A percentile compares a stretch with the other conserved stretches of the same genome.
Evolutionary conservation across 768 basidiomycete genomes (phyloP).

Genomic region (Hydnum rufescens): DNA sequence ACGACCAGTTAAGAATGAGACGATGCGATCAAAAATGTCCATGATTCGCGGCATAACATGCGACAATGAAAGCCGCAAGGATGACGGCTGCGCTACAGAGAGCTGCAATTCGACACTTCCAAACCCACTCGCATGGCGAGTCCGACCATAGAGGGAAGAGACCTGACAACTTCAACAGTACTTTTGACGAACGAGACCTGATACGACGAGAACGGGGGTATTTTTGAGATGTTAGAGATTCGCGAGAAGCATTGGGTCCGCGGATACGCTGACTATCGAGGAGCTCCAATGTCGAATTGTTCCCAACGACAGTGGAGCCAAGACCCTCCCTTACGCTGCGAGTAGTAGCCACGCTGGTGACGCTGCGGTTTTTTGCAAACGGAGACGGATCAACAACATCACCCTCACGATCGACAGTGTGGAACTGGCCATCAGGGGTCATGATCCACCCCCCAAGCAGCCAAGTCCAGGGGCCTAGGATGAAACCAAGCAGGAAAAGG

Average conservation of each 20-base stretch:
- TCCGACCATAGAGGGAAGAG: not conserved
- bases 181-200: not conserved
- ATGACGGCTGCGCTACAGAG: not conserved
- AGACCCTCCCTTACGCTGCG: too few relatives aligned
- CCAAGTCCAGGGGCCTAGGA: constrained; percentile 2
- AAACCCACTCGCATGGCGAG: not conserved
- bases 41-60: not conserved
- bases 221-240: not conserved
- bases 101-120: not conserved
- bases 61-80: not conserved
- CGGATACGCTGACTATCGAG: not conserved
- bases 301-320: too few relatives aligned
- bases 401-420: not conserved
- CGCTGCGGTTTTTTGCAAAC: too few relatives aligned
- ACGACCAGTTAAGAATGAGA: too few relatives aligned
- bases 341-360: too few relatives aligned
- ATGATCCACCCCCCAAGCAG: not conserved
- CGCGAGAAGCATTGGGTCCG: not conserved
- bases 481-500: not conserved
- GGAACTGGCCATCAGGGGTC: not conserved
- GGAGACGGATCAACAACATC: not conserved
- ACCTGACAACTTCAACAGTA: not conserved
- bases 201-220: not conserved
- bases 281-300: not conserved
- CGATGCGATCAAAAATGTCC: not conserved